Base-by-base conservation (phyloP, 1,284 basidiomycete species). In the Heterobasidion irregulare region DNA sequence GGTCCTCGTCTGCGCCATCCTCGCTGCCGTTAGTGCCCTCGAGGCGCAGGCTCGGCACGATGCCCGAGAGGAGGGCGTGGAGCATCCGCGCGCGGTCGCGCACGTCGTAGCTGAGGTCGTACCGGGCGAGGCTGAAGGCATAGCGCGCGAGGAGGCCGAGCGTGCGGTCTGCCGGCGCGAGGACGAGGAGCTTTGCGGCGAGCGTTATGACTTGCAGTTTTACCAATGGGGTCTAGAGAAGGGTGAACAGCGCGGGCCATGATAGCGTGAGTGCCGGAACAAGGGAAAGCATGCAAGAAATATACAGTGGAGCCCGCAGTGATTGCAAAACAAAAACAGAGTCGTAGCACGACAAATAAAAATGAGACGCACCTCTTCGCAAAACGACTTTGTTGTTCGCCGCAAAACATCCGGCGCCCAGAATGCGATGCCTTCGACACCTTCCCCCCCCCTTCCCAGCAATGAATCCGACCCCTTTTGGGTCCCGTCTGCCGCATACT, bases 331-430 rank as follows among this genome's bases (percentile, higher is more conserved):
- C 26, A 26, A 26, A 26, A 26, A 26, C 26, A 26, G 26, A 26
- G 26, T 26, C 26, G 26, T 26, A 3, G 26, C 26, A 32, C 16
- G 38, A 45, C 9, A 35, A 15, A 16, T 8, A 7, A 33, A 4
- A 1, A 51, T 43, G 8, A 13, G 7, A 58, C 63, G 35, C 55
- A 89, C 89, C 78, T 96, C 93, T 36, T 75, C 63, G 8, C 65
- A 65, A 65, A 96, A 97, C 0, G 78, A 76, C 64, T 87, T 92
- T 0, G 84, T 84, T 6, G 82, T 74, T 62, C 86, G 86, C 16
- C 94, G 75, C 8, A 96, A 71, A 3, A 94, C 82, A 64, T 98
- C 94, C 0, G 94, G 91, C 0, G 87, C 92, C 89, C 90, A 94
- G 18, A 71, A 67, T 6, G 74, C 77, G 15, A 84, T 63, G 6